Evolutionary conservation across 768 basidiomycete species (phyloP).

Genomic region (Pulveroboletus sp.): DNA sequence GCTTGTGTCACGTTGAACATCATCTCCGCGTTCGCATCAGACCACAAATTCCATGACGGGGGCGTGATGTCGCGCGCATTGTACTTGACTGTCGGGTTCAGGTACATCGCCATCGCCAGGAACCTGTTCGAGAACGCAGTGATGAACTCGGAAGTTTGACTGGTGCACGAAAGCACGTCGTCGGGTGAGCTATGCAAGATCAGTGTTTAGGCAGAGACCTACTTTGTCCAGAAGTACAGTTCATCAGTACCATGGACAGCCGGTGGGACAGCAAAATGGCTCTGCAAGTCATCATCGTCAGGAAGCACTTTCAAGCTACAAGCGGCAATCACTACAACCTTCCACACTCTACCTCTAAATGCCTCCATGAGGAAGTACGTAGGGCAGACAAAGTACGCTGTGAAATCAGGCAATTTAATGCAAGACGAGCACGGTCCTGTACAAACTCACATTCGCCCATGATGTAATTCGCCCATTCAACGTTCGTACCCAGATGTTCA

Average conservation of each 20-base stretch:
- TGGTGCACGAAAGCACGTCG: neutral
- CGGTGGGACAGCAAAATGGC: conserved; percentile 5
- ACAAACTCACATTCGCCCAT: conserved; percentile 4
- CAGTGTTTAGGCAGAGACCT: neutral
- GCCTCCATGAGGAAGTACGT: conserved; percentile 3
- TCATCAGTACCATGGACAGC: conserved; percentile 2
- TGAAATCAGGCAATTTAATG: neutral
- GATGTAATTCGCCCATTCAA: neutral
- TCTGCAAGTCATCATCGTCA: neutral
- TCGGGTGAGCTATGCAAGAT: neutral
- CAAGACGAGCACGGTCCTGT: neutral
- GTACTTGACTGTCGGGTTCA: conserved; percentile 1
- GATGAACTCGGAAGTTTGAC: conserved; percentile 1
- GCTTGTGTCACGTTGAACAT: conserved; percentile 5
- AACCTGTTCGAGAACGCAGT: conserved; percentile 4
- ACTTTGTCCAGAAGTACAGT: conserved; percentile 3
- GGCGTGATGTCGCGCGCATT: neutral
- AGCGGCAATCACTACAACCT: neutral
- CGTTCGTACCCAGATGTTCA: neutral
- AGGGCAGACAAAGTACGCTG: conserved; percentile 10
- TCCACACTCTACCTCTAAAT: conserved; percentile 3
- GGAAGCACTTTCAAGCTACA: too few relatives aligned
- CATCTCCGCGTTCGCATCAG: neutral
- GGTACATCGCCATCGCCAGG: conserved; percentile 1
- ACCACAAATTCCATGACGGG: neutral